A percentile compares a stretch with the other conserved stretches of the same genome.
phyloP scores from a whole-genome alignment of 768 basidiomycete species.

The Mycena crocata region DNA sequence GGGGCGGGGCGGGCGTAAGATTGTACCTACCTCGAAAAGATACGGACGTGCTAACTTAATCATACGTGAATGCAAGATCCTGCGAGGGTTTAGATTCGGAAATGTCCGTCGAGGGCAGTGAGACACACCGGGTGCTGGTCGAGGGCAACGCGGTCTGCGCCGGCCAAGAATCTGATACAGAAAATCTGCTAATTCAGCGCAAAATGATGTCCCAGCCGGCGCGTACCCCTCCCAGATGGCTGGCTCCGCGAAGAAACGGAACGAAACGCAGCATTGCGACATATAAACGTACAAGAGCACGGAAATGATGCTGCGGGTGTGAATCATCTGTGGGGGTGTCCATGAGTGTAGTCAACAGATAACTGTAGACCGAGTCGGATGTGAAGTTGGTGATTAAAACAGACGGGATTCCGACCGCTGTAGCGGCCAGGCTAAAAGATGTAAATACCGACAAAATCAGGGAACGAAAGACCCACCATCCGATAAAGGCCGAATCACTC shows the following conservation, averaged over 20 bases:
- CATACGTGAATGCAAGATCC: conserved; percentile 59
- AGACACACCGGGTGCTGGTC: conserved; percentile 84
- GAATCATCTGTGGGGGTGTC: conserved; percentile 45
- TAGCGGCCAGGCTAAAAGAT: conserved; percentile 70
- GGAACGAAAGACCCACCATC: conserved; percentile 62
- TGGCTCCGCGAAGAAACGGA: conserved; percentile 40
- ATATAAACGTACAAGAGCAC: conserved; percentile 44
- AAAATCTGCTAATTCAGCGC: not conserved
- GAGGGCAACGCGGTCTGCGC: conserved; percentile 80
- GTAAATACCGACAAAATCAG: not conserved
- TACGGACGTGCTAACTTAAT: conserved; percentile 53
- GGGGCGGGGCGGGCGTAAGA: too few relatives aligned
- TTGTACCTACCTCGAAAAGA: not conserved
- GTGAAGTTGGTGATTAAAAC: conserved; percentile 85
- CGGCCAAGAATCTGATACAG: conserved; percentile 77
- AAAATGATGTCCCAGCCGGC: not conserved
- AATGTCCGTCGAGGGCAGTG: conserved; percentile 46
- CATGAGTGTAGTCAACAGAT: conserved; percentile 68
- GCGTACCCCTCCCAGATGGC: conserved; percentile 58
- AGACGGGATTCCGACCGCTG: conserved; percentile 71
- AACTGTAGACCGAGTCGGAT: conserved; percentile 87
- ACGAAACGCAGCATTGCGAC: not conserved
- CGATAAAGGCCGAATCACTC: conserved; percentile 83
- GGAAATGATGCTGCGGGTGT: conserved; percentile 31
- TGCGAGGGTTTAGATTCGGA: conserved; percentile 42